These are phyloP conservation scores for Globisporangium recalcitrans DNA, from an alignment of 352 stramenopile genomes.

Conservation along the genomic window DNA sequence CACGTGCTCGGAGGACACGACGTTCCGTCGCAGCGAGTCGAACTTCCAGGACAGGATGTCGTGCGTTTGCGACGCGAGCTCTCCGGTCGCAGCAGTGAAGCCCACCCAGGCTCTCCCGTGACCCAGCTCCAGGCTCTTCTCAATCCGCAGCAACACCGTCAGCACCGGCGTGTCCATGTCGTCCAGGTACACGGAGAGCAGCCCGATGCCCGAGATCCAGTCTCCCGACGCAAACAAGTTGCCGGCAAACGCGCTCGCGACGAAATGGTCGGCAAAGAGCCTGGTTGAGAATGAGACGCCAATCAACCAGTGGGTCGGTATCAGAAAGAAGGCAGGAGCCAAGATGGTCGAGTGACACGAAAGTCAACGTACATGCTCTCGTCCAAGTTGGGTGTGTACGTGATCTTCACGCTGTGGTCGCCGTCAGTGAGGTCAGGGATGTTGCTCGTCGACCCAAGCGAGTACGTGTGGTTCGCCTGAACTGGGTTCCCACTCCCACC, in stretches of 20 bases:
- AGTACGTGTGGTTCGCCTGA: slow-evolving; percentile 72
- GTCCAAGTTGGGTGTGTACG: slow-evolving; percentile 71
- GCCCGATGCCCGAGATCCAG: slow-evolving; percentile 57
- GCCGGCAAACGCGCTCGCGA: slow-evolving; percentile 43
- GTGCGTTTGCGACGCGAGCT: slow-evolving; percentile 81
- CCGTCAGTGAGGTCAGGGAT: slow-evolving; percentile 81
- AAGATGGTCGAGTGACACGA: background rate
- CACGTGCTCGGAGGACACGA: slow-evolving; percentile 16
- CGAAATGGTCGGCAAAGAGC: slow-evolving; percentile 56
- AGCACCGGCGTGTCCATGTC: slow-evolving; percentile 77
- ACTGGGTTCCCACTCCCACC: slow-evolving; percentile 23
- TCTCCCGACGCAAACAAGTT: slow-evolving; percentile 65
- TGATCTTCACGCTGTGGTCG: slow-evolving; percentile 56
- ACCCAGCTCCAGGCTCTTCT: slow-evolving; percentile 68
- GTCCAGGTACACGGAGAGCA: slow-evolving; percentile 86
- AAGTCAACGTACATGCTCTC: slow-evolving; percentile 38
- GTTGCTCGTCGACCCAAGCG: slow-evolving; percentile 61
- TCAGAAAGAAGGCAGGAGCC: background rate
- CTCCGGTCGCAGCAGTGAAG: slow-evolving; percentile 89
- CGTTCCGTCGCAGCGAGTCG: slow-evolving; percentile 38
- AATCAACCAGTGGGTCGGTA: background rate
- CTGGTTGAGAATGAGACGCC: slow-evolving; percentile 14
- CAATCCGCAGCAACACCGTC: slow-evolving; percentile 82
- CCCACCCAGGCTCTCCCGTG: slow-evolving; percentile 87
- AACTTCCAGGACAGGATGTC: slow-evolving; percentile 87